phyloP scores from a whole-genome alignment of 2,329 filamentous ascomycete genomes.

The Xylaria sp. region DNA sequence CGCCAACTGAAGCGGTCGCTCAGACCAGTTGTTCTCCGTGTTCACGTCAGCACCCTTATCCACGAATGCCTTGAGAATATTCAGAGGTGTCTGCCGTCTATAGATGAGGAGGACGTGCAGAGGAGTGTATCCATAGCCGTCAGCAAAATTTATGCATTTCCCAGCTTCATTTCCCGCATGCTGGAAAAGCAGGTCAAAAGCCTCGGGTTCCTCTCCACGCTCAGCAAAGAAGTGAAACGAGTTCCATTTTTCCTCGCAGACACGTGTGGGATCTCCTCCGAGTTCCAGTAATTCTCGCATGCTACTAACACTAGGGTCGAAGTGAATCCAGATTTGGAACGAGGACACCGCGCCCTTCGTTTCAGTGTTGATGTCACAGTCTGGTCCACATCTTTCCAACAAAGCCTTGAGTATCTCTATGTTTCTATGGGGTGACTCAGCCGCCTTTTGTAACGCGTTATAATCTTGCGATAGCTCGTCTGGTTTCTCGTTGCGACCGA shows the following conservation, averaged over 20 bases:
- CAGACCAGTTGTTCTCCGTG: background rate
- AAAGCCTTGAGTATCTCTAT: background rate
- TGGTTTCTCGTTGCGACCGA: background rate
- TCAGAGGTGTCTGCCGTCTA: background rate
- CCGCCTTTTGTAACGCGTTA: background rate
- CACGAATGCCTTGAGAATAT: background rate
- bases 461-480: background rate
- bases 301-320: background rate
- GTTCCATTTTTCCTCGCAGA: background rate
- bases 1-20: background rate
- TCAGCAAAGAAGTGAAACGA: background rate
- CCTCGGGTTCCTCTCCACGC: background rate
- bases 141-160: background rate
- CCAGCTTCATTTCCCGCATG: background rate
- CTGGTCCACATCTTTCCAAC: background rate
- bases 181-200: background rate
- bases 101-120: background rate
- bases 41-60: background rate
- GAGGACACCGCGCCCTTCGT: background rate
- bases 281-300: background rate
- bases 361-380: background rate
- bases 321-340: background rate
- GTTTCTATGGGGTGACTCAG: background rate
- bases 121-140: background rate
- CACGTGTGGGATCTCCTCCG: background rate